Evolutionary conservation across 2,329 filamentous ascomycete species (phyloP), one percentile per base, ranked within the genome.

Genomic region (Botrytis aclada): DNA sequence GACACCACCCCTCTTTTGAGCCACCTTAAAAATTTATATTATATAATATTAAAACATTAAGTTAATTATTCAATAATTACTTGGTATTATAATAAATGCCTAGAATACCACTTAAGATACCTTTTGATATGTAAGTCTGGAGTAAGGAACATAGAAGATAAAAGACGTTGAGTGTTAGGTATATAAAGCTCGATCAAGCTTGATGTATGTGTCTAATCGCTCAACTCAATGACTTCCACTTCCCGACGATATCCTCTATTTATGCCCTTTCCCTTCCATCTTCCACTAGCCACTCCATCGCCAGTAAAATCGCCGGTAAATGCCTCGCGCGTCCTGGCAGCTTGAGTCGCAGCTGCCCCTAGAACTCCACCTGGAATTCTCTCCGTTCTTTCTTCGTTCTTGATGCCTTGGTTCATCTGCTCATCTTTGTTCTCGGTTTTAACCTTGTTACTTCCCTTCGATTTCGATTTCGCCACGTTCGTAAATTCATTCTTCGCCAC

Each of bases 221-320:
- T 70, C 18, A 70, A 70, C 29, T 45, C 56, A 37, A 62, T 62
- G 4, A 70, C 25, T 10, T 61, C 39, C 29, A 18, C 4, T 2
- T 8, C n/a, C 4, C 25, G 22, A 14, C 45, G 29, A 10, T 29
- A 9, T 25, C 39, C 29, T 29, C 60, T 65, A 20, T 71, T 20
- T 22, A 65, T 45, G 1, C 69, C 60, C 3, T 65, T 71, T 20
- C 69, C 69, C 22, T 71, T 71, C 69, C 69, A 65, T 25, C 45
- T n/a, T 6, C 60, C 61, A 25, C 22, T 39, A 3, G 10, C 54
- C 6, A 22, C 25, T 29, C 39, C 66, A 34, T 60, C n/a, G 45
- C 51, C 66, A 25, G 37, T 60, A 0, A 69, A 47, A 34, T n/a
- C 37, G n/a, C 54, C 14, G 10, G n/a, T 12, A 20, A 32, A 64